Evolutionary conservation across 306 rosid genomes (phyloP).

Genomic region (Pyrus pyrifolia): DNA sequence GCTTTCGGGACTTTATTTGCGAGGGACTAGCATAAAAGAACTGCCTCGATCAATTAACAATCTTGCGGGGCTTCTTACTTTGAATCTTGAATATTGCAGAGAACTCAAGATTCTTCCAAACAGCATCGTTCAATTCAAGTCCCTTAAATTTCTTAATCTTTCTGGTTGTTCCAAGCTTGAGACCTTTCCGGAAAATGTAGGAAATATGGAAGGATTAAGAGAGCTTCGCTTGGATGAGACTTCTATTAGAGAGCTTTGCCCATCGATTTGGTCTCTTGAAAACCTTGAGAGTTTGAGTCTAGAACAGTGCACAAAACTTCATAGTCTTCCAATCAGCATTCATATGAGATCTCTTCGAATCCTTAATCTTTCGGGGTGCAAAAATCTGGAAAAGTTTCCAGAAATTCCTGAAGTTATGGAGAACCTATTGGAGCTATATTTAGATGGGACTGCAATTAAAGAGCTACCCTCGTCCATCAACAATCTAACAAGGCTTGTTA

Average conservation of each 20-base stretch:
- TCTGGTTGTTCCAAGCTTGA: background rate
- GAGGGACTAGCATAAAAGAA: background rate
- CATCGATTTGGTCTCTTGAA: background rate
- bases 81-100: background rate
- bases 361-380: background rate
- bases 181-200: background rate
- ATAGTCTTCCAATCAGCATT: background rate
- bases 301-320: background rate
- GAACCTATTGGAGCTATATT: background rate
- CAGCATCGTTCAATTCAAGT: background rate
- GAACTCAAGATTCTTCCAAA: background rate
- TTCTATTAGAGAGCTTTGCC: background rate
- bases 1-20: background rate
- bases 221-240: background rate
- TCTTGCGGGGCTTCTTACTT: background rate
- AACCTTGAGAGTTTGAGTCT: background rate
- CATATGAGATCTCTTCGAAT: background rate
- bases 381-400: background rate
- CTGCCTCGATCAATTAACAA: background rate
- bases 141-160: background rate
- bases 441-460: background rate
- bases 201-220: background rate
- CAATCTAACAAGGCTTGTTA: too few species aligned
- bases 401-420: constrained; percentile 8
- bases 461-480: background rate